Evolutionary conservation across 1,284 basidiomycete species (phyloP).

Genomic region (Takashimella koratensis): DNA sequence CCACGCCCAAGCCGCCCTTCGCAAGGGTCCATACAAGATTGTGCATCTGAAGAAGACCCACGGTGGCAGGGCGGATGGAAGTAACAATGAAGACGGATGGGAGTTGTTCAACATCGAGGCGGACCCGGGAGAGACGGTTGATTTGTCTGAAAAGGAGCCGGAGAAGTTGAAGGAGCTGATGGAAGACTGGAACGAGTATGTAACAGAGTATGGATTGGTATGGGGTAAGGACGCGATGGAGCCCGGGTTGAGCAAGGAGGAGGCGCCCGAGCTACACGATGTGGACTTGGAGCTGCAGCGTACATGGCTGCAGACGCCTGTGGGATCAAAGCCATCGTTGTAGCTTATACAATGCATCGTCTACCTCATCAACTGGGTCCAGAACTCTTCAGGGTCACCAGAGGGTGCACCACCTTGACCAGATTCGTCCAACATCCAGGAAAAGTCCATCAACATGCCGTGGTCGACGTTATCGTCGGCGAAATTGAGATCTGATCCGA

Average conservation of each 20-base stretch:
- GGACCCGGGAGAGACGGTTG: slow-evolving; percentile 32
- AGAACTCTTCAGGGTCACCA: neutral
- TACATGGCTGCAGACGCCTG: neutral
- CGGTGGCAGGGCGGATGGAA: slow-evolving; percentile 3
- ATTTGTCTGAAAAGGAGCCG: slow-evolving; percentile 15
- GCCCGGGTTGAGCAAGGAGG: neutral
- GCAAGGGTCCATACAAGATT: slow-evolving; percentile 30
- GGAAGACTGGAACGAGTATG: slow-evolving; percentile 15
- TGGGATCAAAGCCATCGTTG: neutral
- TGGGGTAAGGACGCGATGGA: slow-evolving; percentile 11
- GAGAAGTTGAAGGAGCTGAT: slow-evolving; percentile 24
- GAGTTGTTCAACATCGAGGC: slow-evolving; percentile 28
- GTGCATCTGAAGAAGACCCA: slow-evolving; percentile 15
- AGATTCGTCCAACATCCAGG: neutral
- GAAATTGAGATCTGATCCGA: neutral
- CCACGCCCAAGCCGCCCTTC: slow-evolving; percentile 20
- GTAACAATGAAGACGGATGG: slow-evolving; percentile 19
- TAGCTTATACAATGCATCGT: neutral
- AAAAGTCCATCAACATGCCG: neutral
- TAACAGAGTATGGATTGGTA: slow-evolving; percentile 8
- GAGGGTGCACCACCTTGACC: neutral
- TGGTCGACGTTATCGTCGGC: neutral
- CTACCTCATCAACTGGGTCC: neutral
- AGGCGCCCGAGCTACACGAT: slow-evolving; percentile 3
- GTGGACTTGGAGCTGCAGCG: slow-evolving; percentile 8